Conservation (phyloP, 164 flowering plant species). For the Cinnamomum chago region DNA sequence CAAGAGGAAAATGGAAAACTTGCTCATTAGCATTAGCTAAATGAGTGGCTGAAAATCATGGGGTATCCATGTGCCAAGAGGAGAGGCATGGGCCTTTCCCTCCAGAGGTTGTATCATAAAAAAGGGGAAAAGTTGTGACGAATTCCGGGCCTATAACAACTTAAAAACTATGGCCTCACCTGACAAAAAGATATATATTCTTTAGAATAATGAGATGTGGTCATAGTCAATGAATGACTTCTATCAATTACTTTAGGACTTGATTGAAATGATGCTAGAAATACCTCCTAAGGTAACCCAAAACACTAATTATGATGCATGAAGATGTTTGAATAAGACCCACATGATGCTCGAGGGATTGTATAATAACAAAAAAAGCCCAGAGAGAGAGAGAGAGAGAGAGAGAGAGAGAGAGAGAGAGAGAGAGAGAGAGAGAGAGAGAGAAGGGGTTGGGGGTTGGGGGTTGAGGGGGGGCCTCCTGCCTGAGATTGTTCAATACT, state of each 20-base stretch:
- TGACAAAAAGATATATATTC: conserved; percentile 15
- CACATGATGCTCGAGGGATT: not conserved
- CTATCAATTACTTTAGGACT: not conserved
- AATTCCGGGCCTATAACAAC: conserved; percentile 21
- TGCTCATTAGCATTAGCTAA: conserved; percentile 2
- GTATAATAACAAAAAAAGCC: no score
- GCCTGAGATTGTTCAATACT: no score
- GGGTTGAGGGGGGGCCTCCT: no score
- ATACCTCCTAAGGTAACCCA: not conserved
- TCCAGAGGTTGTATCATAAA: not conserved
- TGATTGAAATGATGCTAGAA: no score
- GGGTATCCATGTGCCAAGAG: conserved; percentile 25
- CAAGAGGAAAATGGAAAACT: not conserved
- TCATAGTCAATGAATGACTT: not conserved
- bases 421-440: not conserved
- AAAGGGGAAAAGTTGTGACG: conserved; percentile 12
- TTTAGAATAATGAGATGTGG: conserved; percentile 7
- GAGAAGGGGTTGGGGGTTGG: no score
- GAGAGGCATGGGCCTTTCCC: conserved; percentile 18
- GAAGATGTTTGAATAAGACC: not conserved
- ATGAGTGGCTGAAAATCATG: conserved; percentile 27
- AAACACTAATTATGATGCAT: not conserved
- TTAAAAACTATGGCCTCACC: conserved; percentile 22
- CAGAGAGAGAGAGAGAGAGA: not conserved
- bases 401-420: not conserved